Base-by-base conservation (phyloP, 768 basidiomycete species). In the Lactarius pseudohatsudake region DNA sequence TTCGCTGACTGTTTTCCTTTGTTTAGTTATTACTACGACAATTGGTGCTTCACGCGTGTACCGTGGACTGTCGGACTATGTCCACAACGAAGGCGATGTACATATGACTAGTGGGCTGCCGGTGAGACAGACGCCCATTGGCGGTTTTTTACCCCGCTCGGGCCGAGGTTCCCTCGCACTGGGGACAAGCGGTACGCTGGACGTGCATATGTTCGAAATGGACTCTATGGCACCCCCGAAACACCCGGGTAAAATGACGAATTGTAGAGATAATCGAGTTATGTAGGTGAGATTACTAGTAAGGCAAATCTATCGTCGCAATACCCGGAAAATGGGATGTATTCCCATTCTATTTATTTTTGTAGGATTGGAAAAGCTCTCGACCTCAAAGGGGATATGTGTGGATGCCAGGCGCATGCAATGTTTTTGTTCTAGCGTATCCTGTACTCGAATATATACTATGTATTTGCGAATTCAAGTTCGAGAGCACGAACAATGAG, bases 1-100 rank as follows among this genome's bases (percentile, higher is more conserved):
- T 32, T 55, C 28, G 2, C 60, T 65, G 10, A 61, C 13, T 20
- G 6, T 34, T 34, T 16, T 4, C 36, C 0, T 38, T 38, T 38
- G 3, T 4, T 38, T 4, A 38, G 36, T 38, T 0, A 13, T 38
- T 38, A 38, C 36, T 38, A 38, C 1, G 36, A 18, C 41, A 4
- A 15, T 41, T 2, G 41, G 15, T 1, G 15, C 41, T 38, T 38
- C 57, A 22, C 57, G 50, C 6, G 40, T 59, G n/a, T 53, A 64
- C 50, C 36, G 40, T 8, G 64, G 47, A 41, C 64, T 64, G 1
- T 22, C 43, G 2, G 41, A 64, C 28, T 47, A 57, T 57, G 11
- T 32, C 15, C 8, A 32, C 16, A 55, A 7, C 0, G 54, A 15
- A 30, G 11, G 10, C 34, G 72, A 38, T 13, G 38, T 38, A 28